These are phyloP conservation scores for Gossypium herbaceum DNA, from an alignment of 345 rosid genomes.

Conservation along the genomic window DNA sequence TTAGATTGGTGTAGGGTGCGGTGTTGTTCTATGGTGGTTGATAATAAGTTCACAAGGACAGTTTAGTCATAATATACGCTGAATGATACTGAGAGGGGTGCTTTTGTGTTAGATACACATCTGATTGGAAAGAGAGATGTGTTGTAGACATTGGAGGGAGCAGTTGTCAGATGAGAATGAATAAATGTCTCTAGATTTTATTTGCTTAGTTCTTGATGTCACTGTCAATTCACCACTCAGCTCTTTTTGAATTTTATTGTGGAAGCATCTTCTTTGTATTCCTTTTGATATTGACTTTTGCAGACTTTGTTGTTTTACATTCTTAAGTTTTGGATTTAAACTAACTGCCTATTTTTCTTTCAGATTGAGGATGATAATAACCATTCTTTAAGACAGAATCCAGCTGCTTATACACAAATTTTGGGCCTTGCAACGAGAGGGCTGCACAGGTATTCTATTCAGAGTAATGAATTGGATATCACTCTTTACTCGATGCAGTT, in stretches of 20 bases:
- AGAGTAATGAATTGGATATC: slow-evolving; percentile 16
- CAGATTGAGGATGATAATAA: slow-evolving; percentile 62
- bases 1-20: too few species aligned
- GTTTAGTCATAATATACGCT: not conserved
- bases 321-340: not conserved
- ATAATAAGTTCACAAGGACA: not conserved
- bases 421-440: slow-evolving; percentile 74
- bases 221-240: not conserved
- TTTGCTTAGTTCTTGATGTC: not conserved
- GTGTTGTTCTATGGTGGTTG: too few species aligned
- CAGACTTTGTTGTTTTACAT: not conserved
- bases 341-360: slow-evolving; percentile 24
- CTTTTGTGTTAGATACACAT: not conserved
- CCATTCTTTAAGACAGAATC: slow-evolving; percentile 54
- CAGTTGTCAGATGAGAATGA: not conserved
- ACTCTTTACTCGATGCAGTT: slow-evolving; percentile 11
- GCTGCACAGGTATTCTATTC: slow-evolving; percentile 59
- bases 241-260: not conserved
- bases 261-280: not conserved
- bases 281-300: not conserved
- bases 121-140: not conserved
- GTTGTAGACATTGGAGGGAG: not conserved
- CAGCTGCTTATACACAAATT: slow-evolving; percentile 61
- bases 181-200: not conserved
- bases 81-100: slow-evolving; percentile 1